A percentile compares a stretch with the other conserved stretches of the same genome.
These are phyloP conservation scores for Candida sphagnicola DNA, from an alignment of 805 yeast species.

Conservation along the genomic window DNA sequence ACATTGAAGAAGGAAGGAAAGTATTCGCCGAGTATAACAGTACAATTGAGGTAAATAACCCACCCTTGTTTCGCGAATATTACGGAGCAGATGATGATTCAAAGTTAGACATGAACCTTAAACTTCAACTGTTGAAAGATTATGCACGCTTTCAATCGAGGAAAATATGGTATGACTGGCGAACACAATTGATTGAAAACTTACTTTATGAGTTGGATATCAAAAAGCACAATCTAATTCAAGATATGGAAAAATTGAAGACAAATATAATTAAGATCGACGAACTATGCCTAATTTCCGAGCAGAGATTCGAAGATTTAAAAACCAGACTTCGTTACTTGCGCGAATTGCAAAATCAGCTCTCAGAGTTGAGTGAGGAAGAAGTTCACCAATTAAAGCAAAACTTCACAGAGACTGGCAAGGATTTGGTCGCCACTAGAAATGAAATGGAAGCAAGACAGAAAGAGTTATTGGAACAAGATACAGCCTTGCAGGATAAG, in stretches of 20 bases:
- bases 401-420: slow-evolving; percentile 13
- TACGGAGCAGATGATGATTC: slow-evolving; percentile 35
- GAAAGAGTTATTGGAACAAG: slow-evolving; percentile 5
- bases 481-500: slow-evolving; percentile 8
- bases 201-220: slow-evolving; percentile 30
- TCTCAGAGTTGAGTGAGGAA: not conserved
- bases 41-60: slow-evolving; percentile 44
- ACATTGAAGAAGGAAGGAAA: slow-evolving; percentile 45
- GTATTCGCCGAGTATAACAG: slow-evolving; percentile 45
- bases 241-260: slow-evolving; percentile 6
- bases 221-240: slow-evolving; percentile 6
- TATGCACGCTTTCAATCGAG: slow-evolving; percentile 50
- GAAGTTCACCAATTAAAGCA: slow-evolving; percentile 1
- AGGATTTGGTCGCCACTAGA: slow-evolving; percentile 7
- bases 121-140: slow-evolving; percentile 47
- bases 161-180: slow-evolving; percentile 62
- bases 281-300: not conserved
- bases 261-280: not conserved
- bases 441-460: slow-evolving; percentile 8
- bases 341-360: slow-evolving; percentile 1
- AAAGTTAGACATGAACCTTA: slow-evolving; percentile 40
- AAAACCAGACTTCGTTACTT: slow-evolving; percentile 9
- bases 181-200: slow-evolving; percentile 47
- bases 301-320: slow-evolving; percentile 10
- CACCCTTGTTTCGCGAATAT: slow-evolving; percentile 47